These are phyloP conservation scores for Saccharomycopsis olivae DNA, from an alignment of 805 yeast species.

Conservation along the genomic window DNA sequence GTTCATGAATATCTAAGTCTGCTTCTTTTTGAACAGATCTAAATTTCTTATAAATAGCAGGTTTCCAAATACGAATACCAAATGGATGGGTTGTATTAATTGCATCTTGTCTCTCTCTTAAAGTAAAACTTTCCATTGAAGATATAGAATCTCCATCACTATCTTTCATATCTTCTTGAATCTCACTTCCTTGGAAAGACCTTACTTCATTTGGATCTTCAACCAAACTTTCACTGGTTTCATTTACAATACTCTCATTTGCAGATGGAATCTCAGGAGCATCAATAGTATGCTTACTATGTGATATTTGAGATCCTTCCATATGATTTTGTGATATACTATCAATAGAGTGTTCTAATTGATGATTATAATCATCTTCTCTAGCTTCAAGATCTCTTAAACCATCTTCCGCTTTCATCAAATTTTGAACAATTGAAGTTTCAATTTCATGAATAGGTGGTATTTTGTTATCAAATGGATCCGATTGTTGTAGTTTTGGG, in stretches of 20 bases:
- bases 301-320: not conserved
- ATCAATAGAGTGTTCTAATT: slow-evolving; percentile 1
- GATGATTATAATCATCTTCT: slow-evolving; percentile 20
- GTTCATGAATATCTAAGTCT: slow-evolving; percentile 86
- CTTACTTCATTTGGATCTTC: not conserved
- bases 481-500: slow-evolving; percentile 8
- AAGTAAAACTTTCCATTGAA: slow-evolving; percentile 73
- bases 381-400: slow-evolving; percentile 21
- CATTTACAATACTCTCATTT: not conserved
- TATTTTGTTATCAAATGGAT: not conserved
- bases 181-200: not conserved
- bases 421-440: slow-evolving; percentile 18
- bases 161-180: not conserved
- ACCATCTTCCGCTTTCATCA: slow-evolving; percentile 22
- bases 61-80: slow-evolving; percentile 98
- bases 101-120: slow-evolving; percentile 90
- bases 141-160: slow-evolving; percentile 25
- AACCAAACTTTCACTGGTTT: not conserved
- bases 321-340: not conserved
- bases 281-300: not conserved
- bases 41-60: slow-evolving; percentile 86
- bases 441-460: slow-evolving; percentile 16
- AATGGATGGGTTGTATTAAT: slow-evolving; percentile 95
- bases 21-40: slow-evolving; percentile 89
- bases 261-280: not conserved